These are phyloP conservation scores for Oryza longistaminata DNA, from an alignment of 176 grass and related monocot genomes.

Conservation along the genomic window DNA sequence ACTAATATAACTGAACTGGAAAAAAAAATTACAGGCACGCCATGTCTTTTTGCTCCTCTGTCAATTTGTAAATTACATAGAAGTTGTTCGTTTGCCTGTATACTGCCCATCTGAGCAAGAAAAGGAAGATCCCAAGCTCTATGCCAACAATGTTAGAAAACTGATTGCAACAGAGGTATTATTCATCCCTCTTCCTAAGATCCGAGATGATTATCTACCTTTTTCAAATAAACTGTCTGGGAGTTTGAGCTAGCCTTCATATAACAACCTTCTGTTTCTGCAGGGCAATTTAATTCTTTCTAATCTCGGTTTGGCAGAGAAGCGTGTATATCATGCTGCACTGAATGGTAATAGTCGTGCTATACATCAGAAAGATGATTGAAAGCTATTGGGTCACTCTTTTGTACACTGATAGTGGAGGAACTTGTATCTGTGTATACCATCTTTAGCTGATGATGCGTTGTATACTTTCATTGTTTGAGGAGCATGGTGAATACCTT, in stretches of 20 bases:
- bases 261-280: slow-evolving; percentile 21
- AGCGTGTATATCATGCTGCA: slow-evolving; percentile 80
- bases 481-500: slow-evolving; percentile 33
- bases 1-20: slow-evolving; percentile 8
- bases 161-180: slow-evolving; percentile 73
- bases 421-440: slow-evolving; percentile 41
- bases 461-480: slow-evolving; percentile 35
- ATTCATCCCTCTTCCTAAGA: slow-evolving; percentile 16
- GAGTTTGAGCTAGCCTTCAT: neutral
- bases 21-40: slow-evolving; percentile 51
- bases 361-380: slow-evolving; percentile 89
- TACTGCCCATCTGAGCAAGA: slow-evolving; percentile 90
- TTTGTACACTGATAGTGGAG: slow-evolving; percentile 33
- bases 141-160: slow-evolving; percentile 77
- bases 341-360: slow-evolving; percentile 74
- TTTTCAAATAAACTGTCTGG: neutral
- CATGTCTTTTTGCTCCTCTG: slow-evolving; percentile 92
- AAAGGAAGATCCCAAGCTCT: slow-evolving; percentile 80
- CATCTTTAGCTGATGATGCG: slow-evolving; percentile 28
- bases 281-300: slow-evolving; percentile 92
- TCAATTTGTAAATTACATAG: slow-evolving; percentile 88
- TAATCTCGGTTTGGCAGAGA: slow-evolving; percentile 77
- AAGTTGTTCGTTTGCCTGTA: slow-evolving; percentile 78
- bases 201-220: neutral
- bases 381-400: slow-evolving; percentile 35